A percentile compares a stretch with the other conserved stretches of the same genome.
phyloP scores from a whole-genome alignment of 2,329 filamentous ascomycete species.

The Trichoderma polysporum region DNA sequence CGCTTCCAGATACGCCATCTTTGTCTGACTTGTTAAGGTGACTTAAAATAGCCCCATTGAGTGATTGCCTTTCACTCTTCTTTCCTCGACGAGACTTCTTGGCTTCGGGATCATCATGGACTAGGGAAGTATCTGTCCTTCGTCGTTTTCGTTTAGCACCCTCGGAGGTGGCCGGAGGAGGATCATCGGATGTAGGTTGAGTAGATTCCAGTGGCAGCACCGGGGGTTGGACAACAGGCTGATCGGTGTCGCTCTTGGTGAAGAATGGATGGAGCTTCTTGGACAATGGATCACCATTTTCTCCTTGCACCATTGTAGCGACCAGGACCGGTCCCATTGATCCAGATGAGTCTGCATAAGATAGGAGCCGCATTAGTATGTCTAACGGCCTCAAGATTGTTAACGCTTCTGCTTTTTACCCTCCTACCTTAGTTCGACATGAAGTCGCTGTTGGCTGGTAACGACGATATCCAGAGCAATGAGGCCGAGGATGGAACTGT shows the following conservation, averaged over 20 bases:
- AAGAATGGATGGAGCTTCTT: constrained; percentile 60
- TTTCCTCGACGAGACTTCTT: constrained; percentile 32
- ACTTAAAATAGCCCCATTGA: constrained; percentile 22
- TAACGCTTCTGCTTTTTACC: not conserved
- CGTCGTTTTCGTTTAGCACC: constrained; percentile 43
- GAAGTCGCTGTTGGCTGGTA: not conserved
- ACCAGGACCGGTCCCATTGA: constrained; percentile 46
- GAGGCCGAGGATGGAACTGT: not conserved
- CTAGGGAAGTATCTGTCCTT: constrained; percentile 37
- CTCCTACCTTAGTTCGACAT: constrained; percentile 5
- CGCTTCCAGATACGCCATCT: not conserved
- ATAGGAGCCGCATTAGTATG: not conserved
- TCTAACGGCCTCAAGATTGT: not conserved
- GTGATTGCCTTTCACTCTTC: constrained; percentile 21
- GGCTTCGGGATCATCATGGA: constrained; percentile 26
- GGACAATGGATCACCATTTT: constrained; percentile 34
- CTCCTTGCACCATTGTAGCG: constrained; percentile 46
- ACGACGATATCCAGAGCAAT: constrained; percentile 3
- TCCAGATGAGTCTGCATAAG: constrained; percentile 17
- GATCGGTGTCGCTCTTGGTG: constrained; percentile 29
- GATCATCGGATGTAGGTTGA: not conserved
- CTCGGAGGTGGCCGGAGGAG: constrained; percentile 28
- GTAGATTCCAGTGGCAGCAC: constrained; percentile 3
- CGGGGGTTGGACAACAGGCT: constrained; percentile 16
- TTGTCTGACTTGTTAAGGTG: constrained; percentile 18